These are phyloP conservation scores for Leccinum rimulosum DNA, from an alignment of 768 basidiomycete species.

Conservation along the genomic window DNA sequence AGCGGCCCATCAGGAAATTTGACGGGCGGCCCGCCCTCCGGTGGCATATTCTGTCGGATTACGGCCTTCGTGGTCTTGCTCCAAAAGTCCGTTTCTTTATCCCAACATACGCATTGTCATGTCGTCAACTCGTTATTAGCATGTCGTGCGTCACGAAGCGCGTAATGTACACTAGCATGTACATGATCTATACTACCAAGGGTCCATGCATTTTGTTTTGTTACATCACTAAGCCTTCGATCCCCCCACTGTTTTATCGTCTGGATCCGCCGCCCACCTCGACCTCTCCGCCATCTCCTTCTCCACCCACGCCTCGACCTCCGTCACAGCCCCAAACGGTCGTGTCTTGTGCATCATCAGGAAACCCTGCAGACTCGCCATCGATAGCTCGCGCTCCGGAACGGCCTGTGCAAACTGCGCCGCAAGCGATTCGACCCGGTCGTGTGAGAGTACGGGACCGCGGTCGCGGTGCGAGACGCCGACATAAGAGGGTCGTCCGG, in stretches of 20 bases:
- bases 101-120: no score
- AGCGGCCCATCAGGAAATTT: background rate
- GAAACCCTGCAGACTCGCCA: conserved; percentile 52
- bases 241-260: background rate
- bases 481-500: conserved; percentile 2
- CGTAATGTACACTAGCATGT: background rate
- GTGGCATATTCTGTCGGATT: background rate
- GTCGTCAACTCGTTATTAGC: background rate
- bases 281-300: conserved; percentile 32
- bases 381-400: conserved; percentile 42
- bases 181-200: background rate
- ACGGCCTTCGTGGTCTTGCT: no score
- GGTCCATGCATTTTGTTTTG: background rate
- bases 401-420: conserved; percentile 52
- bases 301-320: conserved; percentile 48
- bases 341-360: conserved; percentile 66
- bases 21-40: no score
- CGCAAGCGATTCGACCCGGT: conserved; percentile 47
- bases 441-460: conserved; percentile 39
- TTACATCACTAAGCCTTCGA: background rate
- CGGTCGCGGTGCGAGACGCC: conserved; percentile 33
- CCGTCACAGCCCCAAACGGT: conserved; percentile 53
- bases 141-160: background rate
- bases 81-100: background rate
- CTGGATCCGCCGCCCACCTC: background rate